Conservation (phyloP, 768 basidiomycete species). For the Rhodotorula babjevae region DNA sequence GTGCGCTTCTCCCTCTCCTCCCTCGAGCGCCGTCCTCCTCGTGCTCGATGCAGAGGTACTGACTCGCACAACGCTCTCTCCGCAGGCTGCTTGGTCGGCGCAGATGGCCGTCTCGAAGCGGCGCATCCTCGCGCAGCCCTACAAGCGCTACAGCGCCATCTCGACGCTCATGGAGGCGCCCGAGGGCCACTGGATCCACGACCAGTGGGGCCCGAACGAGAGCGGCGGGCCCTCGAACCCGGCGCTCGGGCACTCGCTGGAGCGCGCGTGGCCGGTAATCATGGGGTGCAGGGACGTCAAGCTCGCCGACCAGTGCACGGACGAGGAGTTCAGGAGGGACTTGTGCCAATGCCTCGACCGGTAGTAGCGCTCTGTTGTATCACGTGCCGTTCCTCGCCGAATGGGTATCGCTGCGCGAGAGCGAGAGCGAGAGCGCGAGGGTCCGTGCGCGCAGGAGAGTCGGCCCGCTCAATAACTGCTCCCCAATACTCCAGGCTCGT, state of each 20-base stretch:
- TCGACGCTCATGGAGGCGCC: slow-evolving; percentile 16
- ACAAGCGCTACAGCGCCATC: slow-evolving; percentile 34
- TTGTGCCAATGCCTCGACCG: slow-evolving; percentile 42
- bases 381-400: too few species aligned
- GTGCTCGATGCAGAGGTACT: background rate
- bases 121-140: slow-evolving; percentile 43
- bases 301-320: slow-evolving; percentile 36
- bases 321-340: slow-evolving; percentile 17
- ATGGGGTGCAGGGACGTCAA: slow-evolving; percentile 41
- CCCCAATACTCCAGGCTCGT: too few species aligned
- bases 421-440: too few species aligned
- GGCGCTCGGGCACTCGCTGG: slow-evolving; percentile 42
- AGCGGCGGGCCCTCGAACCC: slow-evolving; percentile 37
- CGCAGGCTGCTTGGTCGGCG: slow-evolving; percentile 45
- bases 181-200: slow-evolving; percentile 33
- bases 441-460: too few species aligned
- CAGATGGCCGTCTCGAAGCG: slow-evolving; percentile 44
- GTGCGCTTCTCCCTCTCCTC: background rate
- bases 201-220: slow-evolving; percentile 37
- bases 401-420: too few species aligned
- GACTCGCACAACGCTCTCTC: too few species aligned
- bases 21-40: background rate
- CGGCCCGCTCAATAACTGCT: too few species aligned
- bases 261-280: slow-evolving; percentile 45
- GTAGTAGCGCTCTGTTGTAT: too few species aligned